Conservation (phyloP, 2,329 filamentous ascomycete genomes). For the Calonectria honghensis region DNA sequence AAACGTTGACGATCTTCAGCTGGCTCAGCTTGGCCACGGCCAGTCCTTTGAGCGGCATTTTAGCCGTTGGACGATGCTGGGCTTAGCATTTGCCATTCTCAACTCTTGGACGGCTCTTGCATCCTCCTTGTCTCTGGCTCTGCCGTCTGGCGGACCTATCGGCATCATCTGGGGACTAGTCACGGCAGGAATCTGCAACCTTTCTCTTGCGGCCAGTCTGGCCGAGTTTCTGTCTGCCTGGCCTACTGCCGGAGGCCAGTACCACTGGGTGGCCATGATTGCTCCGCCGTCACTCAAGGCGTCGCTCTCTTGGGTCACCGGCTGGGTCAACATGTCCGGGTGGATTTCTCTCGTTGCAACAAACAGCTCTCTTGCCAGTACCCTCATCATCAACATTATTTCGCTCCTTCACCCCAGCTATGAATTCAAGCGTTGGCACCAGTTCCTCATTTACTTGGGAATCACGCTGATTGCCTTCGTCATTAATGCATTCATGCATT, state of each 20-base stretch:
- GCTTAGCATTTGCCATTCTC: constrained; percentile 67
- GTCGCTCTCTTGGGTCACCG: constrained; percentile 57
- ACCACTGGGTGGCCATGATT: constrained; percentile 80
- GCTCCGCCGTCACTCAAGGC: constrained; percentile 46
- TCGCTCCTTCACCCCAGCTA: constrained; percentile 76
- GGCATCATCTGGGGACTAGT: constrained; percentile 79
- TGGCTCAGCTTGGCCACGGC: constrained; percentile 37
- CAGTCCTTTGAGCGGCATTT: constrained; percentile 40
- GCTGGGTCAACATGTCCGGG: constrained; percentile 81
- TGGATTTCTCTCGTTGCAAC: constrained; percentile 80
- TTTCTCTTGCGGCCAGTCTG: constrained; percentile 76
- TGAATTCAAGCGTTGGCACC: constrained; percentile 77
- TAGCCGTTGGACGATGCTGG: constrained; percentile 60
- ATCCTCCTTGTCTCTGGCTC: constrained; percentile 65
- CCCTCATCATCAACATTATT: constrained; percentile 80
- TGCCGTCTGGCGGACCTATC: constrained; percentile 78
- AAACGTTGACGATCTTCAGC: constrained; percentile 31
- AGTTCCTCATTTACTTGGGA: constrained; percentile 73
- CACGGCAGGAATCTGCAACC: constrained; percentile 59
- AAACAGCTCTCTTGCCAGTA: constrained; percentile 79
- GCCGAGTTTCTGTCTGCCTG: constrained; percentile 82
- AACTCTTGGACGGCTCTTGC: constrained; percentile 69
- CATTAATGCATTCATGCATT: constrained; percentile 58
- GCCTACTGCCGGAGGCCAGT: constrained; percentile 75
- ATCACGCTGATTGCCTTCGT: constrained; percentile 55